Percentiles rank a stretch among this genome's conserved stretches.
Conservation (phyloP, 2,329 filamentous ascomycete species). For the Pseudogymnoascus sp. region DNA sequence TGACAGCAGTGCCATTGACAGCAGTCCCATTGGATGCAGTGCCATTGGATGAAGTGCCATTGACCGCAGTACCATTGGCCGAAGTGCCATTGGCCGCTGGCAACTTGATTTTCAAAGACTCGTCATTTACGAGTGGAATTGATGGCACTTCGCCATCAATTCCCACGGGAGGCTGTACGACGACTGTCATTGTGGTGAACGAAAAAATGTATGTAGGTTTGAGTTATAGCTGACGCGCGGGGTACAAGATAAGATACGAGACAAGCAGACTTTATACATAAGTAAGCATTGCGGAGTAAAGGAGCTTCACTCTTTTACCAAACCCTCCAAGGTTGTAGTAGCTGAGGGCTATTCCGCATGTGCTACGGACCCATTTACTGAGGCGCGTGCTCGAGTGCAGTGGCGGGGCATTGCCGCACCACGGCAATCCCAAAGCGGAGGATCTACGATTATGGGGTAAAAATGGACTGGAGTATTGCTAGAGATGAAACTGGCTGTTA, state of each 20-base stretch:
- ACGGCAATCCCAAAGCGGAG: background rate
- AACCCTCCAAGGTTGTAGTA: constrained; percentile 3
- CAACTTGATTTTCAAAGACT: background rate
- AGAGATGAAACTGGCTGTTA: background rate
- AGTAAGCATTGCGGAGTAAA: background rate
- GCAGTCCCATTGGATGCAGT: no score
- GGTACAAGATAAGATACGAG: constrained; percentile 5
- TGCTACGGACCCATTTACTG: background rate
- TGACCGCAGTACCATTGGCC: background rate
- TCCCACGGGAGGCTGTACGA: background rate
- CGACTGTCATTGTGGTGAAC: background rate
- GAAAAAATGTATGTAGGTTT: background rate
- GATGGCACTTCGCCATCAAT: background rate
- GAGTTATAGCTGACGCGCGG: background rate
- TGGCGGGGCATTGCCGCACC: background rate
- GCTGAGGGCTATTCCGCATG: background rate
- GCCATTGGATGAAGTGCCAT: background rate
- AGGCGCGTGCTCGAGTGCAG: background rate
- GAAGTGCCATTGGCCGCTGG: background rate
- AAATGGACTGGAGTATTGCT: background rate
- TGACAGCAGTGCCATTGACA: background rate
- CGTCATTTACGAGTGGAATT: background rate
- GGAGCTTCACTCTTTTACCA: background rate
- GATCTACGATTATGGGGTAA: background rate
- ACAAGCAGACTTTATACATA: background rate